Evolutionary conservation across 441 rosid species (phyloP).

Genomic region (Viola pubescens): DNA sequence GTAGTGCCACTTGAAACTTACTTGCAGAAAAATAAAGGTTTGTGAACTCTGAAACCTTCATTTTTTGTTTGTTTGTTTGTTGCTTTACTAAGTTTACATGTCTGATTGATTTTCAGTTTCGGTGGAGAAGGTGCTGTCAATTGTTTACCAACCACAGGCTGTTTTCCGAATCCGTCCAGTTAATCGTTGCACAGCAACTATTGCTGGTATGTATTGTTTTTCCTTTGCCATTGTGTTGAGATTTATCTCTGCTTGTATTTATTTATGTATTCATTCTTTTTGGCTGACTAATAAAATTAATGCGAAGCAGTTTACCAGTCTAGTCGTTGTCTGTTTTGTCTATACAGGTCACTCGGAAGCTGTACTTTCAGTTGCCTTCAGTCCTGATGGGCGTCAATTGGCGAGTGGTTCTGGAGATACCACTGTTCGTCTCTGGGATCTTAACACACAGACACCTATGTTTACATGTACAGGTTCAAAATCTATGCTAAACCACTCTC

Average conservation of each 20-base stretch:
- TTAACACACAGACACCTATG: slow-evolving; percentile 85
- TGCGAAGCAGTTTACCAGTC: neutral
- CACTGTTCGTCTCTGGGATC: slow-evolving; percentile 94
- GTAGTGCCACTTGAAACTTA: slow-evolving; percentile 70
- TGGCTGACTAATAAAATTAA: neutral
- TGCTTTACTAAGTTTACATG: neutral
- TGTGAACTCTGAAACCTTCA: slow-evolving; percentile 2
- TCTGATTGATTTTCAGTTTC: slow-evolving; percentile 51
- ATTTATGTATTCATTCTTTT: neutral
- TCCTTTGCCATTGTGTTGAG: neutral
- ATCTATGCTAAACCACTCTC: neutral
- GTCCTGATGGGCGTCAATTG: slow-evolving; percentile 87
- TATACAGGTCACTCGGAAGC: slow-evolving; percentile 79
- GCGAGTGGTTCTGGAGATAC: slow-evolving; percentile 99
- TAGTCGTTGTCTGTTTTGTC: slow-evolving; percentile 13
- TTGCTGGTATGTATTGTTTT: slow-evolving; percentile 51
- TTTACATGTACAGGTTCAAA: slow-evolving; percentile 82
- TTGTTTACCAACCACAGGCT: slow-evolving; percentile 95
- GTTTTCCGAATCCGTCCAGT: slow-evolving; percentile 87
- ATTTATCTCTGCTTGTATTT: neutral
- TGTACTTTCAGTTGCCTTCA: slow-evolving; percentile 88
- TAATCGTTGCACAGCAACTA: slow-evolving; percentile 81
- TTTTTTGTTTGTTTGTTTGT: slow-evolving; percentile 7
- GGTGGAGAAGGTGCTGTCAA: slow-evolving; percentile 86
- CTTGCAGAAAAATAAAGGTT: slow-evolving; percentile 81